A percentile compares a stretch with the other conserved stretches of the same genome.
phyloP scores from a whole-genome alignment of 176 grass and related monocot genomes.

The Oryza rufipogon region DNA sequence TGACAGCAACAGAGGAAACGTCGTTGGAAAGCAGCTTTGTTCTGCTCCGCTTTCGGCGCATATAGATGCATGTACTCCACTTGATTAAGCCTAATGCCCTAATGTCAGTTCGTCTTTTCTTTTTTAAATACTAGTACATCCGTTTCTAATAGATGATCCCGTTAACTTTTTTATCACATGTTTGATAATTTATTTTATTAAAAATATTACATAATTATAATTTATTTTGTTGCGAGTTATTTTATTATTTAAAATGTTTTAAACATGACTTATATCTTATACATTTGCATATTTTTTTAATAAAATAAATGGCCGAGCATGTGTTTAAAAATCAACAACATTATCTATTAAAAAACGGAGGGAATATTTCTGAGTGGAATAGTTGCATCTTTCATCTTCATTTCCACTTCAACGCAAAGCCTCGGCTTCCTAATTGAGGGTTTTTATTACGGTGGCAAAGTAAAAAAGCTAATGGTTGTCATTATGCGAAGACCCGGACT shows the following conservation, averaged over 20 bases:
- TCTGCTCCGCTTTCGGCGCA: slow-evolving; percentile 26
- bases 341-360: too few species aligned
- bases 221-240: too few species aligned
- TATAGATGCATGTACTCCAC: background rate
- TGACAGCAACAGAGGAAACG: background rate
- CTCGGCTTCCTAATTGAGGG: background rate
- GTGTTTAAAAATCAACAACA: too few species aligned
- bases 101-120: slow-evolving; percentile 1
- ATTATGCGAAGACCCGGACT: slow-evolving; percentile 32
- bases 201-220: too few species aligned
- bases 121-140: background rate
- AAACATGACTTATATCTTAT: too few species aligned
- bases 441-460: slow-evolving; percentile 38
- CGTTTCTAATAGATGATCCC: too few species aligned
- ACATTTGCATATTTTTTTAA: too few species aligned
- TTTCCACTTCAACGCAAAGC: slow-evolving; percentile 13
- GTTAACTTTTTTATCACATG: too few species aligned
- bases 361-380: background rate
- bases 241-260: too few species aligned
- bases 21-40: background rate
- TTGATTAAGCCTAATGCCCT: background rate
- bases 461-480: slow-evolving; percentile 53
- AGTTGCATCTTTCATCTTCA: slow-evolving; percentile 15
- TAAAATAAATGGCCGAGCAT: too few species aligned
- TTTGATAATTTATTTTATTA: too few species aligned